These are phyloP conservation scores for Chaetomiaceae sp. DNA, from an alignment of 2,329 filamentous ascomycete species.

Conservation along the genomic window DNA sequence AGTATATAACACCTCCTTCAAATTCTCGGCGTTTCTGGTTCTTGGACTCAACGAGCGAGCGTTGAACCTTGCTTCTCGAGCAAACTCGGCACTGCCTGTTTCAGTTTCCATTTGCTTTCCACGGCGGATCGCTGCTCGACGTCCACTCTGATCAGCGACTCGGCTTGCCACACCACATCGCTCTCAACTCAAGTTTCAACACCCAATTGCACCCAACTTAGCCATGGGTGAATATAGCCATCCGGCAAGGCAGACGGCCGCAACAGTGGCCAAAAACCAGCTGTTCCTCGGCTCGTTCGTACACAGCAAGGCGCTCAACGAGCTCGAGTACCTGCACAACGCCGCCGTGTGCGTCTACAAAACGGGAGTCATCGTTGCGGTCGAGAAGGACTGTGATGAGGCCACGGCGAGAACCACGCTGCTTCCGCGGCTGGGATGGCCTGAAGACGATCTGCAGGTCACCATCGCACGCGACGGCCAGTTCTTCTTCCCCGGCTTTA, in stretches of 20 bases:
- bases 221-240: too few relatives aligned
- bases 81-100: too few relatives aligned
- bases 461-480: conserved; percentile 39
- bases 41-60: too few relatives aligned
- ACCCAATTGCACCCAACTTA: too few relatives aligned
- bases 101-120: too few relatives aligned
- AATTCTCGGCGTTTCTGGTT: too few relatives aligned
- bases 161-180: too few relatives aligned
- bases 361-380: conserved; percentile 43
- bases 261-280: conserved; percentile 31
- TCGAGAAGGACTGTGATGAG: conserved; percentile 35
- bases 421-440: conserved; percentile 42
- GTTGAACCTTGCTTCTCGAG: too few relatives aligned
- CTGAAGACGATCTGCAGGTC: conserved; percentile 33
- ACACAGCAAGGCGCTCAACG: conserved; percentile 42
- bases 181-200: too few relatives aligned
- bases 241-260: neutral
- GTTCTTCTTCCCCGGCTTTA: conserved; percentile 81
- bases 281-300: conserved; percentile 52
- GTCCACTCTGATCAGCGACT: too few relatives aligned
- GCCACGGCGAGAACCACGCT: conserved; percentile 31
- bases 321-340: conserved; percentile 47
- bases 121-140: too few relatives aligned
- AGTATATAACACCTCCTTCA: too few relatives aligned
- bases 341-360: conserved; percentile 46